A percentile compares a stretch with the other conserved stretches of the same genome.
phyloP scores from a whole-genome alignment of 2,329 filamentous ascomycete species.

The Cercospora zeina region DNA sequence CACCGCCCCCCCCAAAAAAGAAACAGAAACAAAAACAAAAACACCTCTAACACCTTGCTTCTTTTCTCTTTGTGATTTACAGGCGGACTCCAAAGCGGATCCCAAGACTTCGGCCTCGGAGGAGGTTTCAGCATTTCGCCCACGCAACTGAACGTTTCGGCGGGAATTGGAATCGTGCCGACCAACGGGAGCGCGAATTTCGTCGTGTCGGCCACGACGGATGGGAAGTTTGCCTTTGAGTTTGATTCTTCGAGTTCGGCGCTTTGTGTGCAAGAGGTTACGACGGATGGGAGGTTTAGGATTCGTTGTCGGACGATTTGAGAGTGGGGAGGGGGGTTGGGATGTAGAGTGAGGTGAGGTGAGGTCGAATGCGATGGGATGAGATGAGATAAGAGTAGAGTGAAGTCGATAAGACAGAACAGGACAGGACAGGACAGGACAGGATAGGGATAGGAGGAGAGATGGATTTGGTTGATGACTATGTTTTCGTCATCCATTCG shows the following conservation, averaged over 20 bases:
- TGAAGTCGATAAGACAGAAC: too few relatives aligned
- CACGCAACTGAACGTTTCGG: slow-evolving; percentile 21
- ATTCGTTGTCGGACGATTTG: background rate
- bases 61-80: background rate
- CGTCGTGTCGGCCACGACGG: slow-evolving; percentile 21
- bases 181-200: slow-evolving; percentile 22
- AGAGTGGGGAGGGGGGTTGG: background rate
- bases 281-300: slow-evolving; percentile 5
- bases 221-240: slow-evolving; percentile 25
- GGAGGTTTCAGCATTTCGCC: slow-evolving; percentile 27
- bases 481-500: background rate
- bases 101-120: slow-evolving; percentile 27
- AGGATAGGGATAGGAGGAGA: too few relatives aligned
- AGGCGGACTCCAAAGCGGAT: slow-evolving; percentile 28
- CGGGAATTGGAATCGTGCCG: slow-evolving; percentile 26
- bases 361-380: background rate
- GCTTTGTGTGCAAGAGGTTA: background rate
- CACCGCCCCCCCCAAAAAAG: too few relatives aligned
- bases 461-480: too few relatives aligned
- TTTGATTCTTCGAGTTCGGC: slow-evolving; percentile 19
- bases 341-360: background rate
- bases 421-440: too few relatives aligned
- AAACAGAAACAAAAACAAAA: background rate
- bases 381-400: background rate
- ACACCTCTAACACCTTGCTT: background rate